Conservation (phyloP, 306 rosid genomes). For the Gynostemma pentaphyllum region DNA sequence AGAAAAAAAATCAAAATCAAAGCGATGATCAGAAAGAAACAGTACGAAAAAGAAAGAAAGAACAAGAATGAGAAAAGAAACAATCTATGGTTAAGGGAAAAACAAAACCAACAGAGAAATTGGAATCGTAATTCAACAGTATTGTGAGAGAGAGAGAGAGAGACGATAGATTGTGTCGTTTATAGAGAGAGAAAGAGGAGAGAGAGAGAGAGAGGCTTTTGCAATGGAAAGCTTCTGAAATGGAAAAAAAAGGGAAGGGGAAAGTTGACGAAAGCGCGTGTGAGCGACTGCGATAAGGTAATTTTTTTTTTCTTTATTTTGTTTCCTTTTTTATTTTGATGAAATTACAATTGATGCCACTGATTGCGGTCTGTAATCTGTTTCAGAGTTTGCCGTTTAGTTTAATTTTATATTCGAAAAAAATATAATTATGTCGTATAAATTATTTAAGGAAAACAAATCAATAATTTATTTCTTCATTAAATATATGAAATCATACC, state of each 20-base stretch:
- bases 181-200: slow-evolving; percentile 7
- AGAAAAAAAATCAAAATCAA: not conserved
- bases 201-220: not conserved
- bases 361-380: not conserved
- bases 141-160: not conserved
- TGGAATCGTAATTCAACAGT: not conserved
- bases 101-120: slow-evolving; percentile 2
- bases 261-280: slow-evolving; percentile 41
- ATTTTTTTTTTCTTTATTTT: not conserved
- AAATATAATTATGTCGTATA: not conserved
- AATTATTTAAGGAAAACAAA: too few species aligned
- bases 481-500: too few species aligned
- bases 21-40: not conserved
- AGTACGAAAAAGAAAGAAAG: not conserved
- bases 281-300: not conserved
- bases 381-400: slow-evolving; percentile 1
- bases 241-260: slow-evolving; percentile 13
- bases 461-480: not conserved
- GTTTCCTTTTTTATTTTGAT: not conserved
- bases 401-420: not conserved
- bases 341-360: not conserved
- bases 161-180: not conserved
- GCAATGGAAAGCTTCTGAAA: not conserved
- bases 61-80: not conserved
- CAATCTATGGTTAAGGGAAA: not conserved